Evolutionary conservation across 345 rosid species (phyloP).

Genomic region (Eutrema yunnanense): DNA sequence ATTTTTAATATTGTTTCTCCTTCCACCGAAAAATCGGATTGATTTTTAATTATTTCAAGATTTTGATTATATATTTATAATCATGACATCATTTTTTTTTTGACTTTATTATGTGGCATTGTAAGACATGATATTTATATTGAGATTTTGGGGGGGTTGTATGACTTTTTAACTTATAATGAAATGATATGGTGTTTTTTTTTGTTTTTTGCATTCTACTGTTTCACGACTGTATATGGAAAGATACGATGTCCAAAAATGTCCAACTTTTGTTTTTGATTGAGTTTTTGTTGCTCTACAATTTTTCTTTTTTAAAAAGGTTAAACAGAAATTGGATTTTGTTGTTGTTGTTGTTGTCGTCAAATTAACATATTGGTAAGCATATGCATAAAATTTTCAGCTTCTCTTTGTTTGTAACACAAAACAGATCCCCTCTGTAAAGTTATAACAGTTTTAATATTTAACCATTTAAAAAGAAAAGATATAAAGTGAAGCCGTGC

Average conservation of each 20-base stretch:
- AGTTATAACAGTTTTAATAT: neutral
- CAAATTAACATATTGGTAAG: neutral
- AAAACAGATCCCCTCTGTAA: conserved; percentile 11
- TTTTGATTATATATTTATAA: neutral
- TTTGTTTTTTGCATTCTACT: neutral
- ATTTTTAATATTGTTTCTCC: neutral
- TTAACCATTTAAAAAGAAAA: neutral
- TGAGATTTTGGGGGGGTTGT: neutral
- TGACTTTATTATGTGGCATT: neutral
- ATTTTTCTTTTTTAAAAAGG: neutral
- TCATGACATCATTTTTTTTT: neutral
- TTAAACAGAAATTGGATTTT: neutral
- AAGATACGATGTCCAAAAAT: neutral
- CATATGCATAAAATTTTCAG: neutral
- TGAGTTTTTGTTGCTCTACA: neutral
- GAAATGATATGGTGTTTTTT: neutral
- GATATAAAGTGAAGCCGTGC: conserved; percentile 12
- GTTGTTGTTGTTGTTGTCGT: neutral
- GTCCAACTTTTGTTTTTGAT: neutral
- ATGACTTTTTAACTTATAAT: neutral
- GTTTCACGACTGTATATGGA: neutral
- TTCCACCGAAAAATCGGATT: neutral
- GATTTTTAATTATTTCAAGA: neutral
- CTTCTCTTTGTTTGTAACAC: neutral
- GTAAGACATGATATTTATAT: neutral